Percentiles rank a stretch among this genome's conserved stretches.
Evolutionary conservation across 495 filamentous ascomycete genomes (phyloP).

Genomic region (Aspergillus hancockii): DNA sequence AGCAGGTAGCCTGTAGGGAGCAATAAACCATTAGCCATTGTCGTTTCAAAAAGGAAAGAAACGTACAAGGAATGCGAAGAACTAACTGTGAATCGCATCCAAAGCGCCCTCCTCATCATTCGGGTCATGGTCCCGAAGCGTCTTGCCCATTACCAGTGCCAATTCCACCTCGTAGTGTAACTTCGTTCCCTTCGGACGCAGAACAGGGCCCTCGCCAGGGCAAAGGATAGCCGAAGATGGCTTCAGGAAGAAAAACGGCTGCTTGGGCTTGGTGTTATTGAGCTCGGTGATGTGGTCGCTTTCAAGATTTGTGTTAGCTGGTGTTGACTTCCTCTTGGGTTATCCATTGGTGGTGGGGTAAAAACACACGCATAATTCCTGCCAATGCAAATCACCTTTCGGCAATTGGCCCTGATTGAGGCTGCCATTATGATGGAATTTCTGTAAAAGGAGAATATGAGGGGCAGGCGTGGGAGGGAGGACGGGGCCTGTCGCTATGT

Average conservation of each 20-base stretch:
- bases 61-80: background rate
- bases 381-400: conserved; percentile 95
- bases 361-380: conserved; percentile 88
- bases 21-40: conserved; percentile 4
- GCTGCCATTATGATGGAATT: conserved; percentile 31
- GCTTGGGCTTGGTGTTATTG: conserved; percentile 78
- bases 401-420: conserved; percentile 57
- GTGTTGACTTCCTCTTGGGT: background rate
- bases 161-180: conserved; percentile 97
- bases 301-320: conserved; percentile 2
- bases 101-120: conserved; percentile 55
- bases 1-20: conserved; percentile 68
- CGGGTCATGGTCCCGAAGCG: conserved; percentile 68
- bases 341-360: conserved; percentile 8
- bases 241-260: conserved; percentile 99
- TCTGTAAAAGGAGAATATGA: conserved; percentile 1
- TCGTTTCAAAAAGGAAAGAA: too few species aligned
- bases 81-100: conserved; percentile 52
- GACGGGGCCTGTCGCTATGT: conserved; percentile 1
- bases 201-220: conserved; percentile 76
- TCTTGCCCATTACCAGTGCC: conserved; percentile 80
- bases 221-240: conserved; percentile 79
- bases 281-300: conserved; percentile 95
- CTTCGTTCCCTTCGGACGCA: conserved; percentile 76
- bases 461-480: conserved; percentile 1